Conservation (phyloP, 1,284 basidiomycete species). For the Austropuccinia psidii region DNA sequence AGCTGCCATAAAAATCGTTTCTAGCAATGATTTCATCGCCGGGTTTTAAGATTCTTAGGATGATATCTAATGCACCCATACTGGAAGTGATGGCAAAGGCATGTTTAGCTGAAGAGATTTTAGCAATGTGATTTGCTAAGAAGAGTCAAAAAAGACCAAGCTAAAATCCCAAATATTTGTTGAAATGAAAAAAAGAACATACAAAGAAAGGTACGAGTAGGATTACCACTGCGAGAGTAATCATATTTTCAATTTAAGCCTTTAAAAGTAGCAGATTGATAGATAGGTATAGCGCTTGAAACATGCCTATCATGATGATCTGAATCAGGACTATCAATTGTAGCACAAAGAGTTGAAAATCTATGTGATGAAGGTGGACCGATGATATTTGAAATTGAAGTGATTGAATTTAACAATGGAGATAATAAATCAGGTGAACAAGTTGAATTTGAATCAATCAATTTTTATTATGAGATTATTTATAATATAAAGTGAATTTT, state of each 20-base stretch:
- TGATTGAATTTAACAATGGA: neutral
- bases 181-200: too few relatives aligned
- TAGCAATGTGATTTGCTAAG: conserved; percentile 84
- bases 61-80: conserved; percentile 96
- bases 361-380: neutral
- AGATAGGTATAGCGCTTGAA: conserved; percentile 88
- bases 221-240: conserved; percentile 92
- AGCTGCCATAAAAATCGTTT: conserved; percentile 93
- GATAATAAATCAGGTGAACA: neutral
- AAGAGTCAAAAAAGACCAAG: neutral
- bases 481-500: too few relatives aligned
- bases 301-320: conserved; percentile 92
- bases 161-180: neutral
- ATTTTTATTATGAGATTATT: too few relatives aligned
- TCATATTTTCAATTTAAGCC: conserved; percentile 84
- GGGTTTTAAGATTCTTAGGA: conserved; percentile 85
- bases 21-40: conserved; percentile 92
- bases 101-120: conserved; percentile 80
- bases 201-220: conserved; percentile 89
- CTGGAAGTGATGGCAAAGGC: conserved; percentile 89
- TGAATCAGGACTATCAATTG: conserved; percentile 65
- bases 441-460: too few relatives aligned
- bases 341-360: conserved; percentile 77
- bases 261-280: conserved; percentile 98
- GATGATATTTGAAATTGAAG: neutral